Evolutionary conservation across 768 basidiomycete species (phyloP).

Genomic region (Russula vinacea): DNA sequence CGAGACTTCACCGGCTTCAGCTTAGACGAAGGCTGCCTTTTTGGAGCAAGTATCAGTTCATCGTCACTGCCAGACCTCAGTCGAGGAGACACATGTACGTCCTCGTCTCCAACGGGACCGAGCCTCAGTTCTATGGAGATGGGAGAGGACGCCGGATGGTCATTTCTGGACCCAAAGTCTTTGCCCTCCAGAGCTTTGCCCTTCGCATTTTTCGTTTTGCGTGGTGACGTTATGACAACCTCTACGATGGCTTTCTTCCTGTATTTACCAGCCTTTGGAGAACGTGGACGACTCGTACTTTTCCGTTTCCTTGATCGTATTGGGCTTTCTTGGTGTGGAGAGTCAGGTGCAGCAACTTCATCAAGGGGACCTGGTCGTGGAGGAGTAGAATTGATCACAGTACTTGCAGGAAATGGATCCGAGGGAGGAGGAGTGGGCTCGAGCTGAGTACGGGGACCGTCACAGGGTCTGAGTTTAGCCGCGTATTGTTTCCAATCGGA

Average conservation of each 20-base stretch:
- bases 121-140: neutral
- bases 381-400: slow-evolving; percentile 15
- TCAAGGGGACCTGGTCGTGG: slow-evolving; percentile 15
- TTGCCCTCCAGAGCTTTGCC: slow-evolving; percentile 13
- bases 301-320: slow-evolving; percentile 30
- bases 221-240: slow-evolving; percentile 32
- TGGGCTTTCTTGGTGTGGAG: slow-evolving; percentile 13
- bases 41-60: slow-evolving; percentile 15
- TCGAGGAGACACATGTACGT: slow-evolving; percentile 4
- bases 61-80: slow-evolving; percentile 22
- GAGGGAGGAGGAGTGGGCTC: slow-evolving; percentile 35
- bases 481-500: slow-evolving; percentile 20
- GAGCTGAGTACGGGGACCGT: slow-evolving; percentile 32
- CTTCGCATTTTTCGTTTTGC: slow-evolving; percentile 29
- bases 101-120: neutral
- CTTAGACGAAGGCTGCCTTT: slow-evolving; percentile 23
- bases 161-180: slow-evolving; percentile 18
- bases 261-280: slow-evolving; percentile 1
- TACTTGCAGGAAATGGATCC: slow-evolving; percentile 30
- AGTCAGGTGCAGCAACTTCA: slow-evolving; percentile 8
- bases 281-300: neutral
- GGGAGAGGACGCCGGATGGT: neutral
- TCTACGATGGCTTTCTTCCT: slow-evolving; percentile 28
- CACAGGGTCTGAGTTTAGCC: slow-evolving; percentile 25
- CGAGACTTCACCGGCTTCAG: slow-evolving; percentile 15